phyloP scores from a whole-genome alignment of 805 yeast genomes.

The Cyberlindnera maritima region DNA sequence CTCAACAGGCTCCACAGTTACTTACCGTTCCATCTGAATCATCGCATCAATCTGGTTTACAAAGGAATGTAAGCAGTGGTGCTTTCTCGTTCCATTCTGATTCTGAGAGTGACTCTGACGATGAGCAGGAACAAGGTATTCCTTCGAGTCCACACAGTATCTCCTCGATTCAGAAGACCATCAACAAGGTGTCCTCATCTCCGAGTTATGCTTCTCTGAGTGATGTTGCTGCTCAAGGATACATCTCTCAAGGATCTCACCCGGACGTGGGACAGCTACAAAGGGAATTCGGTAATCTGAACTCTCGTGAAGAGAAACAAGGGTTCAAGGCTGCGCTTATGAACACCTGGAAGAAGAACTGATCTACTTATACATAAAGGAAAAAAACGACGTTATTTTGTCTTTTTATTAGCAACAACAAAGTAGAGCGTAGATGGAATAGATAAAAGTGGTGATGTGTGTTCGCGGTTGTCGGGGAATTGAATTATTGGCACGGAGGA shows the following conservation, averaged over 20 bases:
- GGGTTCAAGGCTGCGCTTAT: slow-evolving; percentile 18
- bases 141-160: slow-evolving; percentile 7
- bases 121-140: slow-evolving; percentile 26
- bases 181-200: slow-evolving; percentile 24
- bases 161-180: slow-evolving; percentile 10
- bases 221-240: slow-evolving; percentile 49
- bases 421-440: background rate
- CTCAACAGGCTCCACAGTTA: background rate
- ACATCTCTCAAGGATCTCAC: slow-evolving; percentile 28
- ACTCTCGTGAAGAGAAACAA: slow-evolving; percentile 8
- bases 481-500: too few relatives aligned
- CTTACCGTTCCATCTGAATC: background rate
- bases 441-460: background rate
- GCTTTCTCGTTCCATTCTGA: slow-evolving; percentile 14
- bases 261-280: slow-evolving; percentile 20
- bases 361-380: background rate
- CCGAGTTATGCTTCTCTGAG: slow-evolving; percentile 46
- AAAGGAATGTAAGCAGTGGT: slow-evolving; percentile 1
- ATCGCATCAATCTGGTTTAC: background rate
- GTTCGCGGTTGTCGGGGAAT: too few relatives aligned
- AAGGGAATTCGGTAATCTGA: slow-evolving; percentile 18
- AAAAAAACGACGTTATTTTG: background rate
- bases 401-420: too few relatives aligned
- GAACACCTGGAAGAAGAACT: slow-evolving; percentile 26
- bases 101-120: slow-evolving; percentile 26